Conservation (phyloP, 352 stramenopile species). For the Phytophthora parvispora region DNA sequence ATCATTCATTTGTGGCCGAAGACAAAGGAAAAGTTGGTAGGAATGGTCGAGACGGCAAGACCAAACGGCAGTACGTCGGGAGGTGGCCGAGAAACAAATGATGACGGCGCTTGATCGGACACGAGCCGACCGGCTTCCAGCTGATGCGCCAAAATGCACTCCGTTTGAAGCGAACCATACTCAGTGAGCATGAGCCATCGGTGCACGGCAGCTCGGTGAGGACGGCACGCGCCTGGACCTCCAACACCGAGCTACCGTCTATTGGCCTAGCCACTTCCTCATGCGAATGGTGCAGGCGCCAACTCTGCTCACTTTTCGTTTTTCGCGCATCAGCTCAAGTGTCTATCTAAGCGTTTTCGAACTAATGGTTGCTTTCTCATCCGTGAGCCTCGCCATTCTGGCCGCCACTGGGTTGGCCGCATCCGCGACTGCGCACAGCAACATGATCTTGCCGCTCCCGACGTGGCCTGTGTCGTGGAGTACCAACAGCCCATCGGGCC, state of each 20-base stretch:
- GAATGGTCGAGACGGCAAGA: background rate
- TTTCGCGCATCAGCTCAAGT: slow-evolving; percentile 18
- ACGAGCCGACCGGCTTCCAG: slow-evolving; percentile 22
- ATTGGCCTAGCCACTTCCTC: no score
- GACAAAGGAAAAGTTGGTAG: no score
- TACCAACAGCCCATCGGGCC: slow-evolving; percentile 41
- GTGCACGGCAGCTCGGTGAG: slow-evolving; percentile 5
- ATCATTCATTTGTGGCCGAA: no score
- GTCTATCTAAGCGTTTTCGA: background rate
- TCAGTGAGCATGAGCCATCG: slow-evolving; percentile 1
- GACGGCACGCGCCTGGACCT: background rate
- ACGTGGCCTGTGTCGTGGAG: slow-evolving; percentile 44
- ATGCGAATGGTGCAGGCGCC: no score
- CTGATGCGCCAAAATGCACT: slow-evolving; percentile 35
- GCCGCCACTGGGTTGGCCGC: slow-evolving; percentile 2
- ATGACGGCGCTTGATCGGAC: slow-evolving; percentile 20
- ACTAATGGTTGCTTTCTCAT: slow-evolving; percentile 15
- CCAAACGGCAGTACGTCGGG: background rate
- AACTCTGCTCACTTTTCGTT: slow-evolving; percentile 21
- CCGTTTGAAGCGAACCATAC: background rate
- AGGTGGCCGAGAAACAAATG: slow-evolving; percentile 12
- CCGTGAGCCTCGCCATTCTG: slow-evolving; percentile 8
- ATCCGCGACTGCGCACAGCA: slow-evolving; percentile 26
- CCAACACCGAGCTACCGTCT: background rate
- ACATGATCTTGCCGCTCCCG: slow-evolving; percentile 43